phyloP scores from a whole-genome alignment of 371 early-diverging fungal genomes.

The Haplosporangium sp. region DNA sequence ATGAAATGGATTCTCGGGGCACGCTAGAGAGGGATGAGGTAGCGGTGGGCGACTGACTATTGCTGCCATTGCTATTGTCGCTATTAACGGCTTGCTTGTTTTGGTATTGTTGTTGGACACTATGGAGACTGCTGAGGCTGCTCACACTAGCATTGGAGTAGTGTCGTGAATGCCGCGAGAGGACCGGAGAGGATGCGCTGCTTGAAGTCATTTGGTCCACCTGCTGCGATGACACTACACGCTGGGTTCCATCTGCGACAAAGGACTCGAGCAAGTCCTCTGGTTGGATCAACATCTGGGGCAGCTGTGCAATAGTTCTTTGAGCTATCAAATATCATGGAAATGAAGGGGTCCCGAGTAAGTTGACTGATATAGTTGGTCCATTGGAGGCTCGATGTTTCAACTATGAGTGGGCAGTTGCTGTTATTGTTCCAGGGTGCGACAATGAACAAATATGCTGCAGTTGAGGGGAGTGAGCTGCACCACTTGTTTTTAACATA shows the following conservation, averaged over 20 bases:
- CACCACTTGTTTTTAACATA: no score
- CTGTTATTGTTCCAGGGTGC: no score
- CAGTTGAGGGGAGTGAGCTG: no score
- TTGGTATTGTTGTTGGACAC: not conserved
- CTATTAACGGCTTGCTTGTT: not conserved
- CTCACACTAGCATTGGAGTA: conserved; percentile 10
- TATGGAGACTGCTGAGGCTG: conserved; percentile 3
- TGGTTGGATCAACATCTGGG: conserved; percentile 54
- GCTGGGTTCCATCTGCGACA: conserved; percentile 48
- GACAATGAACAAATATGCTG: no score
- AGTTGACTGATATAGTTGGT: no score
- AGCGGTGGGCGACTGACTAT: not conserved
- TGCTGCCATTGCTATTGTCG: not conserved
- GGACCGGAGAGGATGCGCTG: conserved; percentile 17
- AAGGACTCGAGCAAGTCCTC: conserved; percentile 50
- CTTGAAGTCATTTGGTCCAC: conserved; percentile 41
- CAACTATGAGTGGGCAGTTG: no score
- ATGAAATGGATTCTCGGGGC: conserved; percentile 29
- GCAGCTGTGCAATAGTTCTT: conserved; percentile 51
- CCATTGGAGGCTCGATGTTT: no score
- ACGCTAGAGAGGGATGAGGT: conserved; percentile 6
- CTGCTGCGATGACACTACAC: conserved; percentile 48
- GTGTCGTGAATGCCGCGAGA: conserved; percentile 18
- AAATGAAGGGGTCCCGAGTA: no score
- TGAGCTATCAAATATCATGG: conserved; percentile 26